A percentile compares a stretch with the other conserved stretches of the same genome.
Conservation (phyloP, 2,329 filamentous ascomycete genomes). For the Calonectria naviculata region DNA sequence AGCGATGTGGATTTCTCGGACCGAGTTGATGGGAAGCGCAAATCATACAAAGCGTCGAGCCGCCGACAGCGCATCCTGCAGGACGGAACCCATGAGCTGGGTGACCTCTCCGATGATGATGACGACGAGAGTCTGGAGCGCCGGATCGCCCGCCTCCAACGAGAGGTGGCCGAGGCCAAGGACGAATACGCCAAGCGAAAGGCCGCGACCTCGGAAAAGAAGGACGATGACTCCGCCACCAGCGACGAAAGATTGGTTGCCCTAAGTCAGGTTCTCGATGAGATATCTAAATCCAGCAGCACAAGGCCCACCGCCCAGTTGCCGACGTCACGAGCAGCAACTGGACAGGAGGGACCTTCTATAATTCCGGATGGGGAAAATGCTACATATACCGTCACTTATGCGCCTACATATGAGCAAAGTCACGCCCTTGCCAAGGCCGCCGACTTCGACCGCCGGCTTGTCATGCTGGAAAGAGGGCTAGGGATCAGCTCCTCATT, state of each 20-base stretch:
- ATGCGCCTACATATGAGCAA: conserved; percentile 72
- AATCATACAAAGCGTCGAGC: conserved; percentile 83
- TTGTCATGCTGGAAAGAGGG: conserved; percentile 81
- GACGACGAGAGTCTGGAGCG: conserved; percentile 80
- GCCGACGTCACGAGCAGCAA: conserved; percentile 17
- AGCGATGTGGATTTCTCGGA: conserved; percentile 89
- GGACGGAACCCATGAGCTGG: conserved; percentile 74
- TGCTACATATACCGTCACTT: conserved; percentile 73
- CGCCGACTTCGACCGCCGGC: conserved; percentile 87
- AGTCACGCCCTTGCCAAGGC: conserved; percentile 81
- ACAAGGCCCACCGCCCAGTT: conserved; percentile 22
- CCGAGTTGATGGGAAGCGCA: conserved; percentile 83
- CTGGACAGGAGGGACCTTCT: conserved; percentile 28
- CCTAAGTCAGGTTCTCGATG: conserved; percentile 78
- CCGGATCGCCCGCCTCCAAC: conserved; percentile 83
- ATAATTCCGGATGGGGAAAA: conserved; percentile 38
- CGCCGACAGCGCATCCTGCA: conserved; percentile 72
- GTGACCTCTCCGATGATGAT: conserved; percentile 79
- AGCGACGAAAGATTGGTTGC: conserved; percentile 62
- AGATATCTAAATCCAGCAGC: conserved; percentile 58
- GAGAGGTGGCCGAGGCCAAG: conserved; percentile 83
- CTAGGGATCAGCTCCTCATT: conserved; percentile 82
- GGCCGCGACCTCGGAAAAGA: conserved; percentile 57
- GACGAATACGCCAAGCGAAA: conserved; percentile 68
- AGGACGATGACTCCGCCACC: conserved; percentile 58